Conservation (phyloP, 805 yeast genomes). For the Cyberlindnera veronae region DNA sequence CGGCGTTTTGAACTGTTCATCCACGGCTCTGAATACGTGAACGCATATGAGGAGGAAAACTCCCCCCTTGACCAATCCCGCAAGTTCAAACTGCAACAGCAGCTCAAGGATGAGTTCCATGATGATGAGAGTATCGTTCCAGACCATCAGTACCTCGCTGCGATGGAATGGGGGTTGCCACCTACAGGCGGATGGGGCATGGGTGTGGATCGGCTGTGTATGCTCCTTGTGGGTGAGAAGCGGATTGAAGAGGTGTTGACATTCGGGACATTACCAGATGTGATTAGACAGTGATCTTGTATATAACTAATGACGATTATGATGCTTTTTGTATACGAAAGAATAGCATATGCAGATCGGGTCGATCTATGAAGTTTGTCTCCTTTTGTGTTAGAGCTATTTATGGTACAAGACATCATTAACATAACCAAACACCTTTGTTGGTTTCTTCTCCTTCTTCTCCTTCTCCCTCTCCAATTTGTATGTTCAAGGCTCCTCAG, state of each 20-base stretch:
- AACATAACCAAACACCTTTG: no score
- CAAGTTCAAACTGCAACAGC: constrained; percentile 62
- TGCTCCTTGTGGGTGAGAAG: constrained; percentile 62
- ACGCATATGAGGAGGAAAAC: constrained; percentile 97
- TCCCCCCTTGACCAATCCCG: constrained; percentile 66
- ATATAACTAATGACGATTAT: no score
- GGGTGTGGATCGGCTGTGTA: constrained; percentile 84
- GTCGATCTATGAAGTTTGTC: no score
- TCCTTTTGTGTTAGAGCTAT: background rate
- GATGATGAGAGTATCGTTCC: constrained; percentile 68
- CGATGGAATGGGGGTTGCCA: constrained; percentile 91
- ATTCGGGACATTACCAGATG: constrained; percentile 74
- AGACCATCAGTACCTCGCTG: constrained; percentile 65
- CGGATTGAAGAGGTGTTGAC: constrained; percentile 74
- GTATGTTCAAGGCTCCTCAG: constrained; percentile 42
- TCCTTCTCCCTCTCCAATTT: background rate
- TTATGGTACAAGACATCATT: constrained; percentile 4
- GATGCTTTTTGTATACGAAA: no score
- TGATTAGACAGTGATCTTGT: constrained; percentile 47
- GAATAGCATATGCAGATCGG: no score
- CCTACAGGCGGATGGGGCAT: constrained; percentile 99
- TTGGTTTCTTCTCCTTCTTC: background rate
- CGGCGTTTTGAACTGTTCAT: constrained; percentile 84
- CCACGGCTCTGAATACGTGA: constrained; percentile 74
- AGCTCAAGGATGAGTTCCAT: constrained; percentile 40